These are phyloP conservation scores for Fusarium chlamydosporum DNA, from an alignment of 2,329 filamentous ascomycete species.

Conservation along the genomic window DNA sequence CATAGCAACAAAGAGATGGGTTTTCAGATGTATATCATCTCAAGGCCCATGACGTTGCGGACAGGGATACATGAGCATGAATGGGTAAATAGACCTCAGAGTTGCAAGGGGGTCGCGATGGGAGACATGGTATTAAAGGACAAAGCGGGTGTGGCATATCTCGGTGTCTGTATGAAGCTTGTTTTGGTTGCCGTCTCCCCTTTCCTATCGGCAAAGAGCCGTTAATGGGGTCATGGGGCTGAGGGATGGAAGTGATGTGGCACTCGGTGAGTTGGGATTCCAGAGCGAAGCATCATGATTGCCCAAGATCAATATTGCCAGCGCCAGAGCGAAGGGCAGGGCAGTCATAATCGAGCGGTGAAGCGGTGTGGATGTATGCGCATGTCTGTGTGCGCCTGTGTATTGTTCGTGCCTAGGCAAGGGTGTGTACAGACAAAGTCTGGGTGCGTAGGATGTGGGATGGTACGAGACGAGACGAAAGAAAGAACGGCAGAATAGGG, in stretches of 20 bases:
- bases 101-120: conserved; percentile 32
- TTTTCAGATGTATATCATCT: conserved; percentile 39
- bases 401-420: conserved; percentile 43
- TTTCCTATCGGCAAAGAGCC: conserved; percentile 40
- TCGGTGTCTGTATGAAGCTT: conserved; percentile 32
- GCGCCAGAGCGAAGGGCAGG: conserved; percentile 40
- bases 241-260: conserved; percentile 48
- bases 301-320: conserved; percentile 36
- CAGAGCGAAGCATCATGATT: conserved; percentile 44
- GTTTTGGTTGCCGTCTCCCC: conserved; percentile 37
- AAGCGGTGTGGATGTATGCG: conserved; percentile 49
- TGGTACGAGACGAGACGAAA: conserved; percentile 24
- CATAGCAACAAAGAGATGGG: conserved; percentile 37
- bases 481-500: conserved; percentile 26
- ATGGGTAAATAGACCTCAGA: conserved; percentile 32
- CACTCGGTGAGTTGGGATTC: conserved; percentile 49
- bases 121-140: conserved; percentile 36
- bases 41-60: conserved; percentile 46
- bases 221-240: conserved; percentile 48
- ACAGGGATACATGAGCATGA: conserved; percentile 42
- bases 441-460: conserved; percentile 39
- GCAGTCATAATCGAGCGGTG: conserved; percentile 41
- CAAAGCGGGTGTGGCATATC: conserved; percentile 40
- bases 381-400: conserved; percentile 41
- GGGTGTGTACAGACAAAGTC: conserved; percentile 41